Percentiles rank a stretch among this genome's conserved stretches.
Conservation (phyloP, 2,329 filamentous ascomycete genomes). For the Monosporascus sp. region DNA sequence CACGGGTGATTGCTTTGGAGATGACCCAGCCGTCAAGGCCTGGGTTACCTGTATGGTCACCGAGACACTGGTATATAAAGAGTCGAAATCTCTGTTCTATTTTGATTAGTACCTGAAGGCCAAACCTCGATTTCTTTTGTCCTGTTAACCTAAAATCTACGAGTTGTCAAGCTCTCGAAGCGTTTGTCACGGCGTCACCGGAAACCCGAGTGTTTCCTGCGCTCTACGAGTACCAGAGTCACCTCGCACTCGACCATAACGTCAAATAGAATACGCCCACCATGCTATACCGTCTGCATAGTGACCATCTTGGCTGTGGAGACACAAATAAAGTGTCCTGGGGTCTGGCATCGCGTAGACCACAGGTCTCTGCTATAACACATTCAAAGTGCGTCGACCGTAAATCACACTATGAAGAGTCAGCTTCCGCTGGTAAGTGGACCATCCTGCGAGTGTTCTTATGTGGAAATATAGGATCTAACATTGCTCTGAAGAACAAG, state of each 20-base stretch:
- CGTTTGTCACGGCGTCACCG: neutral
- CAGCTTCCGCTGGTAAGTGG: neutral
- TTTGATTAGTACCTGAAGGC: no score
- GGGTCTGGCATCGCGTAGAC: neutral
- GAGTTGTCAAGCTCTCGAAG: neutral
- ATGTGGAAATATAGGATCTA: no score
- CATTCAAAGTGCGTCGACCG: neutral
- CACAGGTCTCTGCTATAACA: neutral
- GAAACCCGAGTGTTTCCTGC: neutral
- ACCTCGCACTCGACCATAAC: neutral
- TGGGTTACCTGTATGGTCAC: neutral
- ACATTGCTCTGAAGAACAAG: neutral
- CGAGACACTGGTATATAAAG: neutral
- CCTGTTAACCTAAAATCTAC: neutral
- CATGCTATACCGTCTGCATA: neutral
- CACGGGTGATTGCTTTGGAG: neutral
- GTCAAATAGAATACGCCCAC: neutral
- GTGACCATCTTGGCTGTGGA: neutral
- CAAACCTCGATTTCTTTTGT: no score
- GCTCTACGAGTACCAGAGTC: neutral
- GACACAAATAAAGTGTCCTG: neutral
- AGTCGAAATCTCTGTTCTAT: no score
- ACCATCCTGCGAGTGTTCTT: no score
- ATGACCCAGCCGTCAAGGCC: neutral
- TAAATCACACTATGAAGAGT: neutral